Percentiles rank a stretch among this genome's conserved stretches.
These are phyloP conservation scores for Suhomyces emberorum DNA, from an alignment of 805 yeast species.

Conservation along the genomic window DNA sequence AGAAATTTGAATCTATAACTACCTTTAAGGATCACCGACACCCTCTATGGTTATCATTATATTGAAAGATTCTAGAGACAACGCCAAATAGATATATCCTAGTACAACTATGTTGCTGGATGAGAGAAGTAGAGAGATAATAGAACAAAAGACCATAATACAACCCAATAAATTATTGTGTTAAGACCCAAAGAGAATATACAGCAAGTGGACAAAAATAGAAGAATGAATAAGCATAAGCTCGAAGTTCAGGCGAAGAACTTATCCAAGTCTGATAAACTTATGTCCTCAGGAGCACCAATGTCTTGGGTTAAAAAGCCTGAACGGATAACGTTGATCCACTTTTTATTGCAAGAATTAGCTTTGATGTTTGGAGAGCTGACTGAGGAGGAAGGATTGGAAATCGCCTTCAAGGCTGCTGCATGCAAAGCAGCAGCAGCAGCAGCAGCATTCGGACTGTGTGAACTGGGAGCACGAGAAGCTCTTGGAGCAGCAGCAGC, in stretches of 20 bases:
- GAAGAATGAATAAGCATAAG: not conserved
- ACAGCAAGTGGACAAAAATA: constrained; percentile 1
- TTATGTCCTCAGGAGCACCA: constrained; percentile 73
- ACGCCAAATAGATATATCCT: too few species aligned
- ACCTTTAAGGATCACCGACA: too few species aligned
- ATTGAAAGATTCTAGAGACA: too few species aligned
- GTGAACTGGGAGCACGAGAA: constrained; percentile 57
- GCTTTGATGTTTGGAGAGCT: constrained; percentile 13
- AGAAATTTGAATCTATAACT: too few species aligned
- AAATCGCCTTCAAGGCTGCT: constrained; percentile 55
- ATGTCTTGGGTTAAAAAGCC: constrained; percentile 79
- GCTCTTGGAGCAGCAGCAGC: constrained; percentile 84
- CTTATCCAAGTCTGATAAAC: constrained; percentile 60
- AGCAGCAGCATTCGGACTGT: constrained; percentile 63
- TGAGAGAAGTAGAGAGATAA: not conserved
- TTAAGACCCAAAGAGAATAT: constrained; percentile 3
- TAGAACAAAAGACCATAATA: constrained; percentile 1
- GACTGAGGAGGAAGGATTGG: constrained; percentile 16
- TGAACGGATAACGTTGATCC: constrained; percentile 71
- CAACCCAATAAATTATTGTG: constrained; percentile 2
- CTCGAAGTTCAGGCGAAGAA: constrained; percentile 20
- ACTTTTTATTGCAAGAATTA: constrained; percentile 44
- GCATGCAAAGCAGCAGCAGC: constrained; percentile 74
- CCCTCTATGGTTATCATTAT: not conserved
- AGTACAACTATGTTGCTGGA: too few species aligned